phyloP scores from a whole-genome alignment of 2,329 filamentous ascomycete genomes.

The Daldinia sp. region DNA sequence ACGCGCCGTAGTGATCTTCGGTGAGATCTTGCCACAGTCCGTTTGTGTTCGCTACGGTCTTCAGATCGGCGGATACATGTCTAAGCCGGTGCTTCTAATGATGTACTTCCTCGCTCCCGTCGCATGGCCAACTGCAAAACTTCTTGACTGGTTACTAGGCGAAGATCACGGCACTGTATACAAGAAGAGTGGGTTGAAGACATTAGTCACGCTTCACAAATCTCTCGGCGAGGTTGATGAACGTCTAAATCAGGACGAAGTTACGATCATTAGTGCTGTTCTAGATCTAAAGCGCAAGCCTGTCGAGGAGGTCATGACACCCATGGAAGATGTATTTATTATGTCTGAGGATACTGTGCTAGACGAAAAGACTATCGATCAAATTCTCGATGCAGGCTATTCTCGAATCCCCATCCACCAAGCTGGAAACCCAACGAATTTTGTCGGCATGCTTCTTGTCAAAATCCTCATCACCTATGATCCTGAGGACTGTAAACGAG shows the following conservation, averaged over 20 bases:
- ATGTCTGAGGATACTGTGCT: conserved; percentile 95
- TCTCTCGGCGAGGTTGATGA: conserved; percentile 88
- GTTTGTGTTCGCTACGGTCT: conserved; percentile 96
- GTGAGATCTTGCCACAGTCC: conserved; percentile 95
- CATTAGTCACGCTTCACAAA: conserved; percentile 93
- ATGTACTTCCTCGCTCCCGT: conserved; percentile 94
- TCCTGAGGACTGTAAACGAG: conserved; percentile 87
- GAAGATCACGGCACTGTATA: conserved; percentile 97
- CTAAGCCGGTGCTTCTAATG: conserved; percentile 83
- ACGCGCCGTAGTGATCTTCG: conserved; percentile 83
- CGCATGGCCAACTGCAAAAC: conserved; percentile 94
- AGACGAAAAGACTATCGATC: conserved; percentile 94
- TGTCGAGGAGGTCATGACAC: conserved; percentile 96
- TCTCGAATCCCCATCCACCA: conserved; percentile 95
- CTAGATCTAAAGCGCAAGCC: conserved; percentile 96
- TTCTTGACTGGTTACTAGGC: conserved; percentile 92
- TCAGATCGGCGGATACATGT: conserved; percentile 93
- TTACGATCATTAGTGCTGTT: conserved; percentile 98
- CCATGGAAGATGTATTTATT: conserved; percentile 96
- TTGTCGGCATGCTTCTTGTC: conserved; percentile 96
- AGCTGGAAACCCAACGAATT: conserved; percentile 84
- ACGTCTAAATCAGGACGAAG: conserved; percentile 94
- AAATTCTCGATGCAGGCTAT: conserved; percentile 92
- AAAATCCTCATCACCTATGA: conserved; percentile 99
- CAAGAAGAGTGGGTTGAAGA: conserved; percentile 98